Evolutionary conservation across 2,329 filamentous ascomycete genomes (phyloP), one percentile per base, ranked within the genome.

Genomic region (Albophoma yamanashiensis): DNA sequence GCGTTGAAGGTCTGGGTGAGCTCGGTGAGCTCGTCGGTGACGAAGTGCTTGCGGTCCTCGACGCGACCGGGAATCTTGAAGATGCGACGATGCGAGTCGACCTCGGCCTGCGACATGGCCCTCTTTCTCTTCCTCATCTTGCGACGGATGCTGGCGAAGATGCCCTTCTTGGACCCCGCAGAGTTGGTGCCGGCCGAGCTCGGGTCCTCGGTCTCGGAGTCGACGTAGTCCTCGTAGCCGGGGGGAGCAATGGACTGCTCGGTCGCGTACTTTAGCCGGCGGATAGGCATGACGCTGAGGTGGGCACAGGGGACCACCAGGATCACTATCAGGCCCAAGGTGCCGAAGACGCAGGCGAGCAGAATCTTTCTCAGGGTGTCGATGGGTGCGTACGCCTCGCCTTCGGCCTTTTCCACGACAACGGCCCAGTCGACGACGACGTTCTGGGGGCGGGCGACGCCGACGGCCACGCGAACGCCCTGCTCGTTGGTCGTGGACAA

Each of bases 61-160:
- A 97, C 92, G 70, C 90, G 91, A 17, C 84, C 85, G 0, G 92
- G 92, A 47, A 97, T 95, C 64, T 90, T 91, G 73, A 96, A 96
- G 39, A 82, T 80, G 57, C 79, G 79, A 45, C 81, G 78, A 62
- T 73, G 66, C 15, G 73, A 65, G 39, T 79, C 76, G 5, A 58
- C 56, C 22, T 67, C 64, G 45, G 40, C 60, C 25, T 63, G 60
- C 62, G 64, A 58, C 61, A 68, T 66, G 5, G 69, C 62, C 63
- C 64, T 67, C 25, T 68, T 67, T 52, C 71, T 71, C 50, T 68
- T 74, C 52, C 69, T 69, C 3, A 78, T 69, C 40, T 70, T 71
- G 40, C 71, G 74, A 20, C 71, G 71, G 0, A 82, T 61, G 27
- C 66, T 73, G 4, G 68, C 69, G 22, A 77, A 65, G 11, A 78